A percentile compares a stretch with the other conserved stretches of the same genome.
These are phyloP conservation scores for Sugiyamaella smithiae DNA, from an alignment of 805 yeast species.

Conservation along the genomic window DNA sequence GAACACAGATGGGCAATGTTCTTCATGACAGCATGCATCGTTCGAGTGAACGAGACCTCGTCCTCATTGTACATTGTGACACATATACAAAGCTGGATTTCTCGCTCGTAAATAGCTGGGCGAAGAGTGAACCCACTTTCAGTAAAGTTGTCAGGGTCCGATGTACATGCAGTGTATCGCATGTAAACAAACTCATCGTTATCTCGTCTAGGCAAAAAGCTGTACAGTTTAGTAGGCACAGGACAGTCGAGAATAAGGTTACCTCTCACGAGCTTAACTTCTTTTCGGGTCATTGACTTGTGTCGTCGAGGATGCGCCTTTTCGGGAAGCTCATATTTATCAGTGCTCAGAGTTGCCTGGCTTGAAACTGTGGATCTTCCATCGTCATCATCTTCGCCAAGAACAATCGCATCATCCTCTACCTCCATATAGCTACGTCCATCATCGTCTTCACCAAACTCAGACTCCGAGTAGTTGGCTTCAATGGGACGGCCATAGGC, in stretches of 20 bases:
- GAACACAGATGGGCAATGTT: slow-evolving; percentile 85
- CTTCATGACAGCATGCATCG: slow-evolving; percentile 90
- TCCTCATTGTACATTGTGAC: slow-evolving; percentile 98
- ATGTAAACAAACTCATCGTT: slow-evolving; percentile 91
- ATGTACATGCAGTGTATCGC: slow-evolving; percentile 96
- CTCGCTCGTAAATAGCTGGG: slow-evolving; percentile 82
- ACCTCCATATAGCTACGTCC: slow-evolving; percentile 16
- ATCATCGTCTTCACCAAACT: slow-evolving; percentile 17
- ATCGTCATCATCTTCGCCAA: slow-evolving; percentile 14
- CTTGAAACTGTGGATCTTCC: slow-evolving; percentile 15
- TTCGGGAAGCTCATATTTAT: slow-evolving; percentile 26
- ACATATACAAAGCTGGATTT: slow-evolving; percentile 87
- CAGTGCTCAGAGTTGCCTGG: slow-evolving; percentile 25
- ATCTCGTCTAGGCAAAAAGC: slow-evolving; percentile 81
- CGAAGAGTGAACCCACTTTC: slow-evolving; percentile 80
- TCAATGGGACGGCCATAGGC: slow-evolving; percentile 3
- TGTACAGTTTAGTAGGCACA: slow-evolving; percentile 81
- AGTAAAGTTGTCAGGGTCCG: slow-evolving; percentile 84
- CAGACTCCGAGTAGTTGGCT: background rate
- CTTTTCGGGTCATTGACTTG: slow-evolving; percentile 65
- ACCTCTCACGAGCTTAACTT: slow-evolving; percentile 73
- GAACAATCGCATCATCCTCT: slow-evolving; percentile 7
- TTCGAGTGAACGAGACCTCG: slow-evolving; percentile 83
- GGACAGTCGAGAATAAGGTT: slow-evolving; percentile 91
- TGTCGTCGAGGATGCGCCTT: slow-evolving; percentile 56